A percentile compares a stretch with the other conserved stretches of the same genome.
These are phyloP conservation scores for Aspergillus aculeatinus DNA, from an alignment of 2,329 filamentous ascomycete species.

Conservation along the genomic window DNA sequence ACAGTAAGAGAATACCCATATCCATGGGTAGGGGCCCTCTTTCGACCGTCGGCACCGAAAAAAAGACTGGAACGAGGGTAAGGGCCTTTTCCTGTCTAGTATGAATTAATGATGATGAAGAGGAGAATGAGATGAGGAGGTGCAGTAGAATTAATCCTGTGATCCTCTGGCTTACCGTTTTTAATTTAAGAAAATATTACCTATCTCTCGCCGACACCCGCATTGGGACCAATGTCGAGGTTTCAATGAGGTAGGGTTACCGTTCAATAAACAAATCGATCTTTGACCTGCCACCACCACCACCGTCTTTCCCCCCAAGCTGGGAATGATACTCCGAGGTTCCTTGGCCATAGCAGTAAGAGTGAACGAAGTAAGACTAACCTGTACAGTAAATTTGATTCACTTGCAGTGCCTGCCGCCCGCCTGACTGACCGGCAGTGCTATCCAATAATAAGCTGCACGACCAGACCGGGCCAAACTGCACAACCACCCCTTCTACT, in stretches of 20 bases:
- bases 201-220: neutral
- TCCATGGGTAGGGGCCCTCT: conserved; percentile 1
- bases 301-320: neutral
- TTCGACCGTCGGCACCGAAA: neutral
- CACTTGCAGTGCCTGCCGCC: neutral
- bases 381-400: neutral
- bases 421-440: neutral
- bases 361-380: neutral
- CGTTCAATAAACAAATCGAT: neutral
- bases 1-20: conserved; percentile 3
- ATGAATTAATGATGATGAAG: neutral
- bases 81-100: neutral
- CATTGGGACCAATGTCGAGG: neutral
- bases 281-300: neutral
- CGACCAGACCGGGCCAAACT: neutral
- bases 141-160: neutral
- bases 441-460: conserved; percentile 9
- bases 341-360: neutral
- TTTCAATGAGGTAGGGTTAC: too few relatives aligned
- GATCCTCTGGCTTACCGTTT: neutral
- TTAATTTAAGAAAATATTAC: neutral
- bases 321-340: neutral
- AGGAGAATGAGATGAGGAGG: neutral
- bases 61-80: neutral
- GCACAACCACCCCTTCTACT: neutral